Conservation (phyloP, 2,329 filamentous ascomycete species). For the Trichoderma gracile region DNA sequence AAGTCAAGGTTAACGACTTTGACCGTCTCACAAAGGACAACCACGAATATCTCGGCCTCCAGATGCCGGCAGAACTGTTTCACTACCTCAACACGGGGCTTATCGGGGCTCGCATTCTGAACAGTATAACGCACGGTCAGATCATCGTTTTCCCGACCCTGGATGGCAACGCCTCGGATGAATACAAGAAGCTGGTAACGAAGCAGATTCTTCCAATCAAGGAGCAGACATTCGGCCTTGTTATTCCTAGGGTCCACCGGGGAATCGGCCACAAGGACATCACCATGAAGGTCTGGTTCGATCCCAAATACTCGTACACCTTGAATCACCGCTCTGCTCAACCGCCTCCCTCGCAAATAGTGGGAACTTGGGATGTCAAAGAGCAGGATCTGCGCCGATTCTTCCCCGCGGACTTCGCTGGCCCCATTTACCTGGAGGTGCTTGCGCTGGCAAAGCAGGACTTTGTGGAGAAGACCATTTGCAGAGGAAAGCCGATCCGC, state of each 20-base stretch:
- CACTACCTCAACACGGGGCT: slow-evolving; percentile 85
- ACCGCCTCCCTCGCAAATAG: slow-evolving; percentile 50
- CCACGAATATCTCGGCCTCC: slow-evolving; percentile 86
- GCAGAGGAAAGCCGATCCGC: slow-evolving; percentile 57
- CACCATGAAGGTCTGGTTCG: slow-evolving; percentile 81
- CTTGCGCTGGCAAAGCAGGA: slow-evolving; percentile 67
- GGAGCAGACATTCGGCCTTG: slow-evolving; percentile 73
- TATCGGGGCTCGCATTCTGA: slow-evolving; percentile 75
- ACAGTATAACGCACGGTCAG: slow-evolving; percentile 78
- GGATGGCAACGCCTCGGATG: slow-evolving; percentile 75
- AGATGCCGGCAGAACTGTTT: slow-evolving; percentile 85
- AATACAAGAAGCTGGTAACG: slow-evolving; percentile 79
- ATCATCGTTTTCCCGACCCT: slow-evolving; percentile 79
- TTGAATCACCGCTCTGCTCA: slow-evolving; percentile 60
- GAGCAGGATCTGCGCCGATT: slow-evolving; percentile 54
- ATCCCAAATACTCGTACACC: slow-evolving; percentile 65
- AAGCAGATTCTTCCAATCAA: slow-evolving; percentile 72
- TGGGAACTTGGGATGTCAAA: slow-evolving; percentile 71
- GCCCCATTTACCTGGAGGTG: slow-evolving; percentile 58
- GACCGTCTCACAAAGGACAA: slow-evolving; percentile 78
- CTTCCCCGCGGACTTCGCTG: slow-evolving; percentile 45
- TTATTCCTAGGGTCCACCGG: slow-evolving; percentile 77
- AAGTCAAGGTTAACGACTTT: slow-evolving; percentile 71
- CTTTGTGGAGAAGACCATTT: slow-evolving; percentile 69
- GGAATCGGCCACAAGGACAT: slow-evolving; percentile 82